Evolutionary conservation across 192 early-diverging fungal species (phyloP).

Genomic region (Entophlyctis helioformis): DNA sequence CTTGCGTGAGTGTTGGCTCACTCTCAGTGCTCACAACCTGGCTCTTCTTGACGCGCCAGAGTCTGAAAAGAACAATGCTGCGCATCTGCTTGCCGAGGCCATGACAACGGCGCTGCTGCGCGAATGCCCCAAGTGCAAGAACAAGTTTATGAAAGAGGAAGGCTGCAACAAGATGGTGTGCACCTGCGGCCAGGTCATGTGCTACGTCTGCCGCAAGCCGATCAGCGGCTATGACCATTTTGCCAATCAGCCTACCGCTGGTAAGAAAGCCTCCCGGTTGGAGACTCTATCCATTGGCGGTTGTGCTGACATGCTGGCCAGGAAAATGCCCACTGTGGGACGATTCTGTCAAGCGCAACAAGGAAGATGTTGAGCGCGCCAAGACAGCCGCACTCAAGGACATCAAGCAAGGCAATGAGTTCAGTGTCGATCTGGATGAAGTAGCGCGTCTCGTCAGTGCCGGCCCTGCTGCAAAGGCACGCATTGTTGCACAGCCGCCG

Average conservation of each 20-base stretch:
- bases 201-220: conserved; percentile 29
- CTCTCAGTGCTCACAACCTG: conserved; percentile 22
- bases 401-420: too few species aligned
- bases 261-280: not conserved
- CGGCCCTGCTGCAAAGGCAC: too few species aligned
- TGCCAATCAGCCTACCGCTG: conserved; percentile 12
- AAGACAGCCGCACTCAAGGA: too few species aligned
- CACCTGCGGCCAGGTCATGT: conserved; percentile 25
- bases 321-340: conserved; percentile 37
- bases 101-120: conserved; percentile 44
- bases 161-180: conserved; percentile 53
- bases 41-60: conserved; percentile 21
- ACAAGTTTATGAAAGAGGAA: conserved; percentile 24
- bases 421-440: too few species aligned
- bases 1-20: not conserved
- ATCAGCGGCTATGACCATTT: conserved; percentile 46
- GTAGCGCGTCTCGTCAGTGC: too few species aligned
- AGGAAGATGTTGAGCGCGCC: conserved; percentile 29
- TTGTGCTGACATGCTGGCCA: too few species aligned
- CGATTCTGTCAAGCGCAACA: conserved; percentile 27
- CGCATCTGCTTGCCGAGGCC: conserved; percentile 41
- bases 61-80: too few species aligned
- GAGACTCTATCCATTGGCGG: too few species aligned
- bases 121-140: conserved; percentile 36
- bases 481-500: too few species aligned